Percentiles rank a stretch among this genome's conserved stretches.
Evolutionary conservation across 331 rosid genomes (phyloP).

Genomic region (Quercus tomentella): DNA sequence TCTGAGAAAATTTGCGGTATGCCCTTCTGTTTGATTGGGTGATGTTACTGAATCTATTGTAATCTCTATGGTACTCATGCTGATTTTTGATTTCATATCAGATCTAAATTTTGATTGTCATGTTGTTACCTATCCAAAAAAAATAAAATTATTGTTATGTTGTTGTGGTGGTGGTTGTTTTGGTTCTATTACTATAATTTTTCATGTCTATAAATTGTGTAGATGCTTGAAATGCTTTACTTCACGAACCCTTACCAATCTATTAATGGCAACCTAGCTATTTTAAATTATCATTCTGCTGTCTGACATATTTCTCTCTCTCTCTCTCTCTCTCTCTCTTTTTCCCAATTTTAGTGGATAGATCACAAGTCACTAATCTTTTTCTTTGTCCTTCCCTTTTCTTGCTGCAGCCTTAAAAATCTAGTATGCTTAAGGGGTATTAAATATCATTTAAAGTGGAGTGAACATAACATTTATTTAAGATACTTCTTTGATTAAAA

Average conservation of each 20-base stretch:
- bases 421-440: not conserved
- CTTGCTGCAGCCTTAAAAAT: not conserved
- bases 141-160: too few species aligned
- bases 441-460: not conserved
- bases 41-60: not conserved
- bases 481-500: too few species aligned
- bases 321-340: too few species aligned
- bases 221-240: not conserved
- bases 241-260: not conserved
- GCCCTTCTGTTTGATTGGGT: slow-evolving; percentile 10
- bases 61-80: not conserved
- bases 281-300: not conserved
- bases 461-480: too few species aligned
- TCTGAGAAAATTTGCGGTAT: slow-evolving; percentile 81
- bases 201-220: not conserved
- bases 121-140: not conserved
- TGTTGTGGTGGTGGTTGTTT: not conserved
- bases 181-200: not conserved
- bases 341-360: not conserved
- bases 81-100: not conserved
- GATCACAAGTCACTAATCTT: not conserved
- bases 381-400: not conserved
- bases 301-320: too few species aligned
- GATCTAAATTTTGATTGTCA: not conserved
- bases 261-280: not conserved